Evolutionary conservation across 2,329 filamentous ascomycete species (phyloP).

Genomic region (Fusarium heterosporum): DNA sequence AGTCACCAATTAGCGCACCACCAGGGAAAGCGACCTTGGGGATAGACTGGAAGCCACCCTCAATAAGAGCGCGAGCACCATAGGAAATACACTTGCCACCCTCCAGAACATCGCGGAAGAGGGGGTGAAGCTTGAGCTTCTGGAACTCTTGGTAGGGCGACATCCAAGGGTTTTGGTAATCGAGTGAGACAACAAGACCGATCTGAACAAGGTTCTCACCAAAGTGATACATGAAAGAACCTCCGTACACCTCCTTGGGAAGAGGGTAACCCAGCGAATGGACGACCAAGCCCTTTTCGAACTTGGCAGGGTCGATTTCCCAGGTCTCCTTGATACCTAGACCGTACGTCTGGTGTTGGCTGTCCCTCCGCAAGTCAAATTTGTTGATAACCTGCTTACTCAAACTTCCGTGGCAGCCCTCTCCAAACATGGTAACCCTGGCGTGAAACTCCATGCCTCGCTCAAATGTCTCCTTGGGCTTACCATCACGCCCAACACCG

Average conservation of each 20-base stretch:
- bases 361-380: slow-evolving; percentile 88
- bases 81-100: slow-evolving; percentile 98
- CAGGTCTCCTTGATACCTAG: slow-evolving; percentile 97
- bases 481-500: slow-evolving; percentile 83
- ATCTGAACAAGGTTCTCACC: slow-evolving; percentile 95
- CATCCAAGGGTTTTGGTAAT: slow-evolving; percentile 97
- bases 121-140: slow-evolving; percentile 97
- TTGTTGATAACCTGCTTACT: slow-evolving; percentile 96
- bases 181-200: slow-evolving; percentile 90
- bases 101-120: slow-evolving; percentile 87
- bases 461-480: slow-evolving; percentile 91
- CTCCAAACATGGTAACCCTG: slow-evolving; percentile 87
- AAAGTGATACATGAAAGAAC: slow-evolving; percentile 99
- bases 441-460: slow-evolving; percentile 99
- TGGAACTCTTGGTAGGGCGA: slow-evolving; percentile 97
- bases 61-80: slow-evolving; percentile 88
- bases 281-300: slow-evolving; percentile 83
- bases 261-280: slow-evolving; percentile 96
- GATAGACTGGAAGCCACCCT: slow-evolving; percentile 97
- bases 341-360: slow-evolving; percentile 94
- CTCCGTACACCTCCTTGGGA: slow-evolving; percentile 89
- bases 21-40: slow-evolving; percentile 97
- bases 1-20: slow-evolving; percentile 94
- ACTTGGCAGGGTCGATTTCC: slow-evolving; percentile 95
- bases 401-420: slow-evolving; percentile 95